Evolutionary conservation across 192 early-diverging fungal genomes (phyloP), one percentile per base, ranked within the genome.

Genomic region (Phycomyces blakesleeanus): DNA sequence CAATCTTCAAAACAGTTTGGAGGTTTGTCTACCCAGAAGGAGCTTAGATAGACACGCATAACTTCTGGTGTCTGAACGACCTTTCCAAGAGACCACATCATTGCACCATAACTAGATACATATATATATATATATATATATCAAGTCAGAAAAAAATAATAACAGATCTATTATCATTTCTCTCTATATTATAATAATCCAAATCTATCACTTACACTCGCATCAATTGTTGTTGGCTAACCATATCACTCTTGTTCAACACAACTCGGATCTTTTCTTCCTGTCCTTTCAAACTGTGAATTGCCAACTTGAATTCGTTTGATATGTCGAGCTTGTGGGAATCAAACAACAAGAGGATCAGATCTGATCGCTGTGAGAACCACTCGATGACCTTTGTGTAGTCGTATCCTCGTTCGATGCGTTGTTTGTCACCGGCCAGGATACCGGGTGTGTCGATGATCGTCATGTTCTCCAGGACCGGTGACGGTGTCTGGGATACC

Each of bases 1-100:
- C 84, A 89, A 58, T 94, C 93, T 9, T 88, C 81, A 73, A 85
- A 85, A 25, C 77, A 69, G 56, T 87, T 85, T 55, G 79, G 77
- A 14, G 88, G 83, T 14, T 87, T 87, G 25, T 85, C 72, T 0
- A 81, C 76, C 93, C 93, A 92, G 69, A 93, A 93, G 12, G 85
- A 89, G 18, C 89, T 84, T 42, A 89, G 67, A 64, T 88, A 94
- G n/a, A 95, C 93, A 7, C 91, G 79, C 73, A 86, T 85, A 52
- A 95, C 93, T 72, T 95, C 93, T 12, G 93, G 93, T 2, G 90
- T 93, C 47, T 88, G 82, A 18, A 95, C 81, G 10, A 94, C 91
- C 71, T 89, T 91, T 18, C 93, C 93, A 10, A 95, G 78, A 20
- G 89, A 89, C 91, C 91, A 95, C 93, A 95, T 95, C 73, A 95